Evolutionary conservation across 805 yeast genomes (phyloP), one percentile per base, ranked within the genome.

Genomic region (Spathaspora gorwiae): DNA sequence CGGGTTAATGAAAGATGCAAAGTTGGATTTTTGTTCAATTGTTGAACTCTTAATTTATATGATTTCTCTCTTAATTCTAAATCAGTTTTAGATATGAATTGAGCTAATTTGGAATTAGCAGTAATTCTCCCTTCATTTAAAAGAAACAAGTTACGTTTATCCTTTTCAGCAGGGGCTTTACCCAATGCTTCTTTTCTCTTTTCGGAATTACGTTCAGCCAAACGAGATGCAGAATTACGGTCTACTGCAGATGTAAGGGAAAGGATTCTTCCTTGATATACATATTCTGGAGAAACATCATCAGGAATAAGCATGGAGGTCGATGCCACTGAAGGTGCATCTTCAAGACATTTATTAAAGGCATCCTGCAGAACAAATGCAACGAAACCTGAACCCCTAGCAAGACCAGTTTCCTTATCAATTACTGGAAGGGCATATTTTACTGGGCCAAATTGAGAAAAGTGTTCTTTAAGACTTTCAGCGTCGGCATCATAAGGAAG

Each of bases 301-400:
- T 92, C 99, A 10, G 97, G 84, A 47, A 94, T 82, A 55, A 94
- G 75, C 59, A 89, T 71, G 5, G 90, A 81, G 11, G 81, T 72
- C 12, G 78, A 64, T 6, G 69, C 70, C 14, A 81, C 75, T 37
- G 80, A 79, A 24, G 99, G 98, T 0, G 97, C 96, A 56, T 81
- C 76, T 5, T 73, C 72, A 32, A 90, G 61, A 67, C 97, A 90
- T 43, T 78, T 75, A 30, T 75, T 74, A 55, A 80, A 87, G 3
- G 85, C 79, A 5, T 75, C 81, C 44, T 78, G 79, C 19, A 75
- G 69, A 42, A 62, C 65, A 61, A 94, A 94, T 0, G 96, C 95
- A 37, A 94, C 96, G 61, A 94, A 94, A 0, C 97, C 99, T 0
- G 97, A 85, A 50, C 99, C 99, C 61, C 77, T 87, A 10, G 98